Evolutionary conservation across 148 eudicot genomes (phyloP).

Genomic region (Rheum nobile): DNA sequence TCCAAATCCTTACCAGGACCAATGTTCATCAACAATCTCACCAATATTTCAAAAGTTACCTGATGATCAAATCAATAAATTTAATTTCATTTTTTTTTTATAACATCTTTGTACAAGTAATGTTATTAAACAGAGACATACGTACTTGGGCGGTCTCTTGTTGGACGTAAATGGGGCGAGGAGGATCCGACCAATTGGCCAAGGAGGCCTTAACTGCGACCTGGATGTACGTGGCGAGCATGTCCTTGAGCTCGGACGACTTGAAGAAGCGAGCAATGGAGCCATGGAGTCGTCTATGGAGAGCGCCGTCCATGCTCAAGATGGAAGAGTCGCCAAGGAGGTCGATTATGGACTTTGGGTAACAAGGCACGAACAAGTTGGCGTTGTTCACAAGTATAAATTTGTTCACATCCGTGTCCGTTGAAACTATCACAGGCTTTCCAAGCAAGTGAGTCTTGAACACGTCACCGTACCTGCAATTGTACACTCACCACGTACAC

Average conservation of each 20-base stretch:
- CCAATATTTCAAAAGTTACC: slow-evolving; percentile 80
- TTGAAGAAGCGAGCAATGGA: slow-evolving; percentile 59
- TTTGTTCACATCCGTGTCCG: slow-evolving; percentile 77
- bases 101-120: too few species aligned
- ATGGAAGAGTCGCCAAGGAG: slow-evolving; percentile 70
- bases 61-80: too few species aligned
- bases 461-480: slow-evolving; percentile 65
- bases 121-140: too few species aligned
- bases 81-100: too few species aligned
- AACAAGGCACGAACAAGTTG: slow-evolving; percentile 50
- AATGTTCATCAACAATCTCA: slow-evolving; percentile 53
- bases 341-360: slow-evolving; percentile 73
- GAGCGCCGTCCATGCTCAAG: slow-evolving; percentile 53
- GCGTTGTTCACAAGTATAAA: slow-evolving; percentile 64
- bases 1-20: slow-evolving; percentile 68
- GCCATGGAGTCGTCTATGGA: slow-evolving; percentile 57
- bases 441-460: slow-evolving; percentile 78
- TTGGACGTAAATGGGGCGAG: slow-evolving; percentile 43
- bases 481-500: not conserved
- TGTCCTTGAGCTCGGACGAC: slow-evolving; percentile 61
- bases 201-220: slow-evolving; percentile 34
- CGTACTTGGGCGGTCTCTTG: slow-evolving; percentile 66
- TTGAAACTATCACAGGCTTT: slow-evolving; percentile 71
- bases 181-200: slow-evolving; percentile 34
- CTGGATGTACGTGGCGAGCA: slow-evolving; percentile 46